Conservation (phyloP, 805 yeast genomes). For the Wickerhamomyces kurtzmanii region DNA sequence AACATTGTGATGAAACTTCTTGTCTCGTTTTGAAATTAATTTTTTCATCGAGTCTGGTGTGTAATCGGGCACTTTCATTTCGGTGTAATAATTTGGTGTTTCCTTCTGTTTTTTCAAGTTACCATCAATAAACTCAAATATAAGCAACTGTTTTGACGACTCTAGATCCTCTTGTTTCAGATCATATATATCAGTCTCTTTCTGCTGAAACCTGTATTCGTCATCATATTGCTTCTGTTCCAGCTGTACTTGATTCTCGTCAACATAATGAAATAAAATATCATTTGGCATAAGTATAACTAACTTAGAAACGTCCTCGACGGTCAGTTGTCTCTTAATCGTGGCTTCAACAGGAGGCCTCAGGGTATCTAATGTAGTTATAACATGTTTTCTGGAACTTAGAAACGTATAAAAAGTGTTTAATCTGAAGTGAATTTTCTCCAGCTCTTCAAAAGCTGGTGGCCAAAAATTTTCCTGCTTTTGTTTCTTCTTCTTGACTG, state of each 20-base stretch:
- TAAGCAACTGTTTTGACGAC: conserved; percentile 41
- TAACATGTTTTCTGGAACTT: conserved; percentile 47
- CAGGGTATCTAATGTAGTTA: conserved; percentile 45
- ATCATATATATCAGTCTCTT: conserved; percentile 41
- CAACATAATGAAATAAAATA: conserved; percentile 64
- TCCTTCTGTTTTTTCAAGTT: conserved; percentile 38
- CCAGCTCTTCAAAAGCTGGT: conserved; percentile 27
- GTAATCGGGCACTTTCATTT: conserved; percentile 39
- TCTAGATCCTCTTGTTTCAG: conserved; percentile 27
- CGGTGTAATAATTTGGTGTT: conserved; percentile 29
- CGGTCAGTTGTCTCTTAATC: conserved; percentile 30
- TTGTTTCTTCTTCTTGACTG: background rate
- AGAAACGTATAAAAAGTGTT: conserved; percentile 57
- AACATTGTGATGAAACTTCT: conserved; percentile 35
- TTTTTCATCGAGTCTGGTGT: conserved; percentile 47
- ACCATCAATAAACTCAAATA: conserved; percentile 75
- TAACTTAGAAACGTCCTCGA: conserved; percentile 55
- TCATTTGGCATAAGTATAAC: conserved; percentile 58
- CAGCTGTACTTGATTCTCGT: conserved; percentile 52
- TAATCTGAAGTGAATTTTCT: conserved; percentile 37
- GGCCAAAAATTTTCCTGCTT: conserved; percentile 13
- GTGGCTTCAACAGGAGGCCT: conserved; percentile 42
- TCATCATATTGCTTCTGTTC: conserved; percentile 26
- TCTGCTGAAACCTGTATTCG: conserved; percentile 42
- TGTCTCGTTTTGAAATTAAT: conserved; percentile 48